phyloP scores from a whole-genome alignment of 2,329 filamentous ascomycete species.

The Chalara sp. region DNA sequence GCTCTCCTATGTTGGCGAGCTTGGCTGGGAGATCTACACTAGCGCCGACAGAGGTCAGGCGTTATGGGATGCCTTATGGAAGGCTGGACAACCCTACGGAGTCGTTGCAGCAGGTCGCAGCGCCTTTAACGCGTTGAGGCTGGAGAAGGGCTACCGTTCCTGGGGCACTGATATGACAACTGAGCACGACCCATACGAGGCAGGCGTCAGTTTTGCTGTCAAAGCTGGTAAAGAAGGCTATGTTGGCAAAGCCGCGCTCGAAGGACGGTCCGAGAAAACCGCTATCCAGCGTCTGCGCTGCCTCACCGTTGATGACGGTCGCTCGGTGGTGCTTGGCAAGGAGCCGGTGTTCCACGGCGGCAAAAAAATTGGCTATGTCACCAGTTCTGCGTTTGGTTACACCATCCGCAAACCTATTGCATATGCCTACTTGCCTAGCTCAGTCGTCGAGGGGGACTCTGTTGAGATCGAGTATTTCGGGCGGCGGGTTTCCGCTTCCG shows the following conservation, averaged over 20 bases:
- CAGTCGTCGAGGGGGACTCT: neutral
- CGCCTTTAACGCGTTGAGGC: neutral
- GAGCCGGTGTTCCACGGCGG: neutral
- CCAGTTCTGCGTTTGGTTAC: neutral
- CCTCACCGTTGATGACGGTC: neutral
- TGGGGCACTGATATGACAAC: neutral
- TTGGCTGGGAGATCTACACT: neutral
- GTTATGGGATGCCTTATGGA: neutral
- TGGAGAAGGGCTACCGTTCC: neutral
- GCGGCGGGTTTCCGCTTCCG: neutral
- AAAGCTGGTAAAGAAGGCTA: neutral
- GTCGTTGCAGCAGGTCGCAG: neutral
- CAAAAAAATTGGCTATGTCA: neutral
- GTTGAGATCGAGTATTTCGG: neutral
- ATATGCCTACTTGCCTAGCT: neutral
- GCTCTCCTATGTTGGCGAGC: neutral
- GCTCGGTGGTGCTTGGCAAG: neutral
- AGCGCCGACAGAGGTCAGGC: neutral
- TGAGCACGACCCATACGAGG: neutral
- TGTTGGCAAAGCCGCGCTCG: neutral
- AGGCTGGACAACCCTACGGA: neutral
- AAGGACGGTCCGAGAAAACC: neutral
- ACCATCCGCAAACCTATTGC: neutral
- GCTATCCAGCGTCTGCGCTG: neutral
- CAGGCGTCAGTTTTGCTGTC: neutral